phyloP scores from a whole-genome alignment of 345 rosid species.

The Aquilaria malaccensis region DNA sequence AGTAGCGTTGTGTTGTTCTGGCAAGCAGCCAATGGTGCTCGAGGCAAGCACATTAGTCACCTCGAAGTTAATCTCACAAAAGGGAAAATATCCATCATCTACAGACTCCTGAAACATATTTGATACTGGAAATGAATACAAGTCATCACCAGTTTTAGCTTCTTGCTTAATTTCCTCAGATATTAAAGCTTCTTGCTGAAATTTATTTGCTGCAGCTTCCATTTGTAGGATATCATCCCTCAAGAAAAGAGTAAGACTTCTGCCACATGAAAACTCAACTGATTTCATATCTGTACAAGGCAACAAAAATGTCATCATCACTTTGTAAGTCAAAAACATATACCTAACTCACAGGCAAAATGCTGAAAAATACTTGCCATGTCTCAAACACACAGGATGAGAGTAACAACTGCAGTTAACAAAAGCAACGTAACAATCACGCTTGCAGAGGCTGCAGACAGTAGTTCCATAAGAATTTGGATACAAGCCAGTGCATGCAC shows the following conservation, averaged over 20 bases:
- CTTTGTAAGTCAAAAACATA: conserved; percentile 1
- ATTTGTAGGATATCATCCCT: conserved; percentile 60
- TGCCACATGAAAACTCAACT: conserved; percentile 71
- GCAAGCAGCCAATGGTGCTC: conserved; percentile 6
- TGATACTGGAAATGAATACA: conserved; percentile 44
- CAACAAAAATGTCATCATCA: conserved; percentile 6
- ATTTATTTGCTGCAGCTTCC: conserved; percentile 83
- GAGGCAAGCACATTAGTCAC: conserved; percentile 11
- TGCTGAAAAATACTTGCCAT: conserved; percentile 41
- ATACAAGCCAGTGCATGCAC: conserved; percentile 44
- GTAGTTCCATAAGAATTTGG: conserved; percentile 55
- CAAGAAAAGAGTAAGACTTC: conserved; percentile 48
- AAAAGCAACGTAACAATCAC: conserved; percentile 86
- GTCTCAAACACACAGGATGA: conserved; percentile 80
- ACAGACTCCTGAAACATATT: conserved; percentile 22
- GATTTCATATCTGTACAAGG: conserved; percentile 46
- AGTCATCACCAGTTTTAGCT: conserved; percentile 35
- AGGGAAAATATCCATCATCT: conserved; percentile 63
- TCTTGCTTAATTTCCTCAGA: conserved; percentile 30
- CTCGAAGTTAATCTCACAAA: conserved; percentile 50
- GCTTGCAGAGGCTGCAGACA: conserved; percentile 84
- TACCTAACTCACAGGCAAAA: conserved; percentile 1
- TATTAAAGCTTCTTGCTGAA: conserved; percentile 57
- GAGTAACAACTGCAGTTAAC: conserved; percentile 58
- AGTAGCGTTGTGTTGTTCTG: conserved; percentile 15